phyloP scores from a whole-genome alignment of 768 basidiomycete genomes.

The Rhizopogon sp. region DNA sequence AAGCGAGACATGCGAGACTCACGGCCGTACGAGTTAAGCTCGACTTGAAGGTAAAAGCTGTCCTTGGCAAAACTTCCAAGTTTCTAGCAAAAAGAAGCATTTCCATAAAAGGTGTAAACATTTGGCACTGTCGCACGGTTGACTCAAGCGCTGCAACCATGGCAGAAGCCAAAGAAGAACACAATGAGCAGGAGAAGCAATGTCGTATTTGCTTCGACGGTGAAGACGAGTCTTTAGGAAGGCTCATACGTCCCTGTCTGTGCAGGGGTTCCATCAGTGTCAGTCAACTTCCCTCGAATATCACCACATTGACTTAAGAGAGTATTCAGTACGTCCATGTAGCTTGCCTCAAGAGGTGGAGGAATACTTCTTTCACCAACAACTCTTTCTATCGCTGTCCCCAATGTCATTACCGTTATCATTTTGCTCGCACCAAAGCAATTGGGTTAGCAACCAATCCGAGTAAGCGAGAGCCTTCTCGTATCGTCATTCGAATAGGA shows the following conservation, averaged over 20 bases:
- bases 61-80: no score
- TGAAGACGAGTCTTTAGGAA: slow-evolving; percentile 55
- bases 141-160: not conserved
- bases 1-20: not conserved
- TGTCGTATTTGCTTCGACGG: slow-evolving; percentile 86
- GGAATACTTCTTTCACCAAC: slow-evolving; percentile 53
- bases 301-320: slow-evolving; percentile 5
- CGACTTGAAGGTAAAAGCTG: not conserved
- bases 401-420: slow-evolving; percentile 75
- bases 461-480: slow-evolving; percentile 34
- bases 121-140: no score
- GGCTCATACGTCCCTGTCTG: slow-evolving; percentile 70
- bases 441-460: slow-evolving; percentile 77
- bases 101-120: not conserved
- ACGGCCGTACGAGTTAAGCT: not conserved
- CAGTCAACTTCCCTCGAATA: slow-evolving; percentile 13
- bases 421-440: slow-evolving; percentile 66
- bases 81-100: no score
- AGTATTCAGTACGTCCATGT: slow-evolving; percentile 67
- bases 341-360: slow-evolving; percentile 73
- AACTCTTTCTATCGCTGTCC: slow-evolving; percentile 76
- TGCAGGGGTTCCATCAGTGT: slow-evolving; percentile 75
- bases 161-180: slow-evolving; percentile 4
- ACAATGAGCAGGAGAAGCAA: slow-evolving; percentile 46
- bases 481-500: no score